Evolutionary conservation across 208 protist species (phyloP), one percentile per base, ranked within the genome.

Genomic region (Borovskyia barvae): DNA sequence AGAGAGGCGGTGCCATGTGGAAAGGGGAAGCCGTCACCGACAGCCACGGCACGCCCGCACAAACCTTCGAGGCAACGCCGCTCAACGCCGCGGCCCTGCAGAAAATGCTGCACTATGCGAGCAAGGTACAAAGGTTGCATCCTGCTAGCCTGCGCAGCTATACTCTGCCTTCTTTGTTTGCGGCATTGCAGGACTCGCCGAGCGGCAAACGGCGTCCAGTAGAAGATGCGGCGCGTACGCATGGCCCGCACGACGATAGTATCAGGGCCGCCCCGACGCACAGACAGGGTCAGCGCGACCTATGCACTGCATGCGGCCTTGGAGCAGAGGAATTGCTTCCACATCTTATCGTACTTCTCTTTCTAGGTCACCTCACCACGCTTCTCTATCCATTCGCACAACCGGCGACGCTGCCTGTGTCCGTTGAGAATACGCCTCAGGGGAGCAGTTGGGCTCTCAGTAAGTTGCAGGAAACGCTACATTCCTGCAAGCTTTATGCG

Each of bases 311-410:
- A 17, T 54, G 64, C 48, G 64, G 64, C 8, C 64, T 71, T 25
- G 55, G 52, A 25, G 25, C 37, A 2, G 19, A 39, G 14, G 33
- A 54, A 29, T 48, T 71, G 17, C 64, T 14, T 26, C 19, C 55
- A 8, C 64, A 71, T 42, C 32, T 63, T 26, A 53, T 52, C 25
- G 49, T 35, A 1, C 64, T 71, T 2, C 48, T 64, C 43, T 36
- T 71, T 42, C 58, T 71, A 36, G 55, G 54, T 8, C 64, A 71
- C 55, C 64, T 71, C 25, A 35, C 40, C 39, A 25, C 64, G 2
- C 48, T 75, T 8, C 62, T 82, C 56, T 56, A 70, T 22, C 66
- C 75, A 8, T 72, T 69, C 32, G 68, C 59, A 26, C 43, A 77
- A 51, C 20, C 32, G 19, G 61, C 66, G 2, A 48, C 60, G 25